A percentile compares a stretch with the other conserved stretches of the same genome.
These are phyloP conservation scores for Chlorophyllum brunneum DNA, from an alignment of 768 basidiomycete species.

Conservation along the genomic window DNA sequence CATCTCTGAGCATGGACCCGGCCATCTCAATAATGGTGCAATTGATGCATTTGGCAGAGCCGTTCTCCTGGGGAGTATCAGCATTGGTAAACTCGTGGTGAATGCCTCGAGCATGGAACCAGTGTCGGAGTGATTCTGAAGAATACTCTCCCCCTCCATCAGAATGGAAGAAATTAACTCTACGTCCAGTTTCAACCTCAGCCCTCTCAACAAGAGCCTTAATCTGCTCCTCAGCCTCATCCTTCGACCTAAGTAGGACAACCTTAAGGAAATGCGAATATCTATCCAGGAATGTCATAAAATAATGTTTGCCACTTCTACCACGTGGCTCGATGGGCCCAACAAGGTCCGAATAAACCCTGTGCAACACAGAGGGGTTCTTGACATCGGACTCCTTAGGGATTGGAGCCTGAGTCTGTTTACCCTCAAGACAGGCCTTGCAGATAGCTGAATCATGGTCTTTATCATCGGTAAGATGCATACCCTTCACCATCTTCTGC, in stretches of 20 bases:
- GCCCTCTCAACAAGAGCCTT: conserved; percentile 6
- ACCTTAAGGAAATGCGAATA: conserved; percentile 12
- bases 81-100: conserved; percentile 11
- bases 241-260: conserved; percentile 14
- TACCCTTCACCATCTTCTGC: conserved; percentile 15
- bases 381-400: background rate
- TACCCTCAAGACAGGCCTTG: background rate
- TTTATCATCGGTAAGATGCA: conserved; percentile 2
- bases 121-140: background rate
- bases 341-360: background rate
- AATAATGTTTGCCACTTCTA: conserved; percentile 10
- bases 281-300: conserved; percentile 17
- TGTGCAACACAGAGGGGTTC: conserved; percentile 1
- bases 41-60: conserved; percentile 27
- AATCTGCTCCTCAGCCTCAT: conserved; percentile 9
- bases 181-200: background rate
- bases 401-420: background rate
- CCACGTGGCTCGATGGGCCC: background rate
- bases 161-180: conserved; percentile 10
- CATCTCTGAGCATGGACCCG: conserved; percentile 21
- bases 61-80: conserved; percentile 23
- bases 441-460: background rate
- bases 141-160: conserved; percentile 14
- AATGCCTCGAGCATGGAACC: conserved; percentile 8
- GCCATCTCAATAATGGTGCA: conserved; percentile 20